Evolutionary conservation across 352 stramenopile genomes (phyloP).

Genomic region (Plasmopara muralis): DNA sequence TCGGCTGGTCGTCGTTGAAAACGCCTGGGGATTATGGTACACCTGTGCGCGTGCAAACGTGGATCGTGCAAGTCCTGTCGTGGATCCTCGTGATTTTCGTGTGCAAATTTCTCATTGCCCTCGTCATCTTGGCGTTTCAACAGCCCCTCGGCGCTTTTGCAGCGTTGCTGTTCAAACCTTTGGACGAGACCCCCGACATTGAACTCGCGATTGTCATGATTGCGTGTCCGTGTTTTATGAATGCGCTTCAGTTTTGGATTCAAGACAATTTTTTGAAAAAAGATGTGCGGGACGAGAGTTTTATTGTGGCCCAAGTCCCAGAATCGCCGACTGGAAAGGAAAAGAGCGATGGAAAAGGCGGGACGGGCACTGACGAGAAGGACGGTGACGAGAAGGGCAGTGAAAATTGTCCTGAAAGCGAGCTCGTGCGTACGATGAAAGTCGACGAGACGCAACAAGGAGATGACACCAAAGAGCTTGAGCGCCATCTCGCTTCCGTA

Average conservation of each 20-base stretch:
- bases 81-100: slow-evolving; percentile 79
- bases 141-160: slow-evolving; percentile 54
- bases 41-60: slow-evolving; percentile 52
- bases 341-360: slow-evolving; percentile 20
- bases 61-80: slow-evolving; percentile 66
- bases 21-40: slow-evolving; percentile 77
- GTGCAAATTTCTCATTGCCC: slow-evolving; percentile 73
- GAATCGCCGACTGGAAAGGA: slow-evolving; percentile 22
- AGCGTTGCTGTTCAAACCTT: slow-evolving; percentile 59
- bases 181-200: slow-evolving; percentile 54
- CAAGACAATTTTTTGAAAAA: slow-evolving; percentile 89
- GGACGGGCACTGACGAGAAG: slow-evolving; percentile 20
- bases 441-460: slow-evolving; percentile 6
- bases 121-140: slow-evolving; percentile 66
- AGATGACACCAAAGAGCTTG: slow-evolving; percentile 22
- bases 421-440: neutral
- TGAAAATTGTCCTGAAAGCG: slow-evolving; percentile 1
- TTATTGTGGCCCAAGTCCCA: slow-evolving; percentile 34
- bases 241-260: slow-evolving; percentile 85
- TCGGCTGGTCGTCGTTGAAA: slow-evolving; percentile 49
- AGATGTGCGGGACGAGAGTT: slow-evolving; percentile 54
- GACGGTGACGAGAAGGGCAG: slow-evolving; percentile 29
- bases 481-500: slow-evolving; percentile 14
- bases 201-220: slow-evolving; percentile 86
- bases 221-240: slow-evolving; percentile 83